phyloP scores from a whole-genome alignment of 73 alveolate species.

The Paramecium caudatum region DNA sequence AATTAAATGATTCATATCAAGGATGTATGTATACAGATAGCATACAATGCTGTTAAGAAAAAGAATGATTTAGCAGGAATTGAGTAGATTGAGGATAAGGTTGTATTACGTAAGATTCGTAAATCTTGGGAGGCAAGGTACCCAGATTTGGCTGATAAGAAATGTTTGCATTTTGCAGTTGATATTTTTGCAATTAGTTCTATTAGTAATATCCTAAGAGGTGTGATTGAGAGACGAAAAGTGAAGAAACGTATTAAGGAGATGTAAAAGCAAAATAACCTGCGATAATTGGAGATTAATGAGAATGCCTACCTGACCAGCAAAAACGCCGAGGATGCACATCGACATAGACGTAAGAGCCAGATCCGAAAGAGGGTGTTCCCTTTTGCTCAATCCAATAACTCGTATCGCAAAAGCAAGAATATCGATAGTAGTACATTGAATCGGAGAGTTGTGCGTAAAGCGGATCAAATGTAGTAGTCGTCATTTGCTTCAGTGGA shows the following conservation, averaged over 20 bases:
- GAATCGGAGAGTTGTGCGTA: not conserved
- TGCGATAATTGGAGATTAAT: slow-evolving; percentile 13
- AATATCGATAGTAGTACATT: not conserved
- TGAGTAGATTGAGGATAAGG: slow-evolving; percentile 35
- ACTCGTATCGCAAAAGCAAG: not conserved
- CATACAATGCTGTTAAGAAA: slow-evolving; percentile 29
- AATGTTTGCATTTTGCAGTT: slow-evolving; percentile 22
- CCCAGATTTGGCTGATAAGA: slow-evolving; percentile 35
- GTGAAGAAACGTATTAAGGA: slow-evolving; percentile 18
- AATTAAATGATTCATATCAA: slow-evolving; percentile 38
- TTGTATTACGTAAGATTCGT: slow-evolving; percentile 27
- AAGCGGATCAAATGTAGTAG: not conserved
- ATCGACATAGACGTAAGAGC: not conserved
- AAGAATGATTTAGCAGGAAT: not conserved
- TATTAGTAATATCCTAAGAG: not conserved
- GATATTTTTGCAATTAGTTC: slow-evolving; percentile 30
- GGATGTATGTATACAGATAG: slow-evolving; percentile 66
- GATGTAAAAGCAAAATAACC: not conserved
- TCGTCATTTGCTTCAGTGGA: not conserved
- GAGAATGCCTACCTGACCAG: slow-evolving; percentile 8
- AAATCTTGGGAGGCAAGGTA: slow-evolving; percentile 57
- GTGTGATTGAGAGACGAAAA: not conserved
- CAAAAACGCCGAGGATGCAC: not conserved
- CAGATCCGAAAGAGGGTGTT: not conserved
- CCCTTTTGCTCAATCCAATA: not conserved